phyloP scores from a whole-genome alignment of 306 rosid species.

The Lablab purpureus region DNA sequence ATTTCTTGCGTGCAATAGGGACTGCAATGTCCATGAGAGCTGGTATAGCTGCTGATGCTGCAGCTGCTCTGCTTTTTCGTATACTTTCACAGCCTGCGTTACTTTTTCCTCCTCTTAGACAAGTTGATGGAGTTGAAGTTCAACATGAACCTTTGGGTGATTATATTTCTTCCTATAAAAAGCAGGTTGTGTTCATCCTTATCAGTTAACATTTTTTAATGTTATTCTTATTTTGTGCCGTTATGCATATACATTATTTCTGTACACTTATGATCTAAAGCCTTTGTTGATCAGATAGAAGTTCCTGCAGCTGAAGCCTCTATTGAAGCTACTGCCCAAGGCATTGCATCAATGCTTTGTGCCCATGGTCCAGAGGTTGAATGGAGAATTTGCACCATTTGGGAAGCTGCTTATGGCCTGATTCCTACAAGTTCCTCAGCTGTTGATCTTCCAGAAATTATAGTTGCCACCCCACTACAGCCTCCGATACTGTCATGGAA shows the following conservation, averaged over 20 bases:
- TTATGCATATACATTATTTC: not conserved
- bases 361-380: conserved; percentile 99
- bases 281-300: conserved; percentile 71
- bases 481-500: conserved; percentile 95
- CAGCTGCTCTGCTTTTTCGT: conserved; percentile 97
- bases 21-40: conserved; percentile 99
- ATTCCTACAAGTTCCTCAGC: conserved; percentile 94
- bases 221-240: not conserved
- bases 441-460: conserved; percentile 95
- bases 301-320: conserved; percentile 95
- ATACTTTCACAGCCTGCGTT: conserved; percentile 95
- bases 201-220: not conserved
- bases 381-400: conserved; percentile 98
- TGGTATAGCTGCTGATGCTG: conserved; percentile 97
- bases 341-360: conserved; percentile 97
- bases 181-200: conserved; percentile 66
- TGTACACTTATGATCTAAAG: conserved; percentile 18
- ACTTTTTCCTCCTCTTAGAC: conserved; percentile 93
- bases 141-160: conserved; percentile 83
- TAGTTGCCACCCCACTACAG: conserved; percentile 93
- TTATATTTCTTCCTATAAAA: conserved; percentile 79
- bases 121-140: conserved; percentile 92
- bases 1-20: conserved; percentile 98
- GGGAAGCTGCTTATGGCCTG: conserved; percentile 99
- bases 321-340: conserved; percentile 98